Conservation (phyloP, 345 rosid species). For the Orychophragmus violaceus region DNA sequence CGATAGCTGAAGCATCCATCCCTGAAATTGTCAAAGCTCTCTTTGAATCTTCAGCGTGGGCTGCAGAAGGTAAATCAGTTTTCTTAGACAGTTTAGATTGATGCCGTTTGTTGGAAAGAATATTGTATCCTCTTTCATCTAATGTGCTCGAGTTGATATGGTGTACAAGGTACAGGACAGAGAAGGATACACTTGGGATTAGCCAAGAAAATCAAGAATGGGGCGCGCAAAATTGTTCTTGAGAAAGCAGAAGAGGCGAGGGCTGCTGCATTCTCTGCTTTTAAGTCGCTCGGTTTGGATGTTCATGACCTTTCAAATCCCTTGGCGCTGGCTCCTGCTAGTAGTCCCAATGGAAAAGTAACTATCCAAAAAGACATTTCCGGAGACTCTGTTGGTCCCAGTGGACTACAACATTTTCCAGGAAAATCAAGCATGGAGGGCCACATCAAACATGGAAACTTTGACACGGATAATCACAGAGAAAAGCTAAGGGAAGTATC, state of each 20-base stretch:
- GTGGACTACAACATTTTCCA: slow-evolving; percentile 30
- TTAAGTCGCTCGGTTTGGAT: slow-evolving; percentile 75
- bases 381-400: slow-evolving; percentile 23
- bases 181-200: slow-evolving; percentile 69
- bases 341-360: slow-evolving; percentile 31
- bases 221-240: slow-evolving; percentile 90
- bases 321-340: slow-evolving; percentile 29
- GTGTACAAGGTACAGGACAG: slow-evolving; percentile 61
- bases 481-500: slow-evolving; percentile 31
- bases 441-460: slow-evolving; percentile 25
- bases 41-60: slow-evolving; percentile 85
- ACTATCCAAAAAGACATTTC: slow-evolving; percentile 31
- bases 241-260: slow-evolving; percentile 98
- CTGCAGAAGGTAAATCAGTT: slow-evolving; percentile 51
- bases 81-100: slow-evolving; percentile 1
- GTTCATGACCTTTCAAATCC: slow-evolving; percentile 62
- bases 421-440: slow-evolving; percentile 30
- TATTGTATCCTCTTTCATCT: background rate
- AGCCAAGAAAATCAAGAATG: slow-evolving; percentile 91
- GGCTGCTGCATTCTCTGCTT: slow-evolving; percentile 83
- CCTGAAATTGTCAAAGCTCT: slow-evolving; percentile 85
- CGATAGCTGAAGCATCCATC: slow-evolving; percentile 89
- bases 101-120: background rate
- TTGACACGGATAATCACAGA: slow-evolving; percentile 29
- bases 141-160: slow-evolving; percentile 19